phyloP scores from a whole-genome alignment of 2,329 filamentous ascomycete genomes.

The Dendryphion nanum region DNA sequence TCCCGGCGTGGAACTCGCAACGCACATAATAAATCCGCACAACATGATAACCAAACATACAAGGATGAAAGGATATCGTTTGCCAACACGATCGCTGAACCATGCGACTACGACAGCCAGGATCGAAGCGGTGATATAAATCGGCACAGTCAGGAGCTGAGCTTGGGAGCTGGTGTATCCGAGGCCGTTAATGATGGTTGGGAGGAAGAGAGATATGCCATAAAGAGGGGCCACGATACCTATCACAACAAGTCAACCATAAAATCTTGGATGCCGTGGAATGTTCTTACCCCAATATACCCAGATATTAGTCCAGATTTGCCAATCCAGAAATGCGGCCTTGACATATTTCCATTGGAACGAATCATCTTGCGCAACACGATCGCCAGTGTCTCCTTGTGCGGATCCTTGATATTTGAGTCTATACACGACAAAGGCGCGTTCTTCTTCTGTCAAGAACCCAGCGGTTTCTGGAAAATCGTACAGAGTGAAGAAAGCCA shows the following conservation, averaged over 20 bases:
- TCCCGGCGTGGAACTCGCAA: slow-evolving; percentile 30
- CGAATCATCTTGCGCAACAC: slow-evolving; percentile 65
- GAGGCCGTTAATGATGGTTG: slow-evolving; percentile 48
- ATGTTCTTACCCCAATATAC: slow-evolving; percentile 61
- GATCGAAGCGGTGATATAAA: slow-evolving; percentile 41
- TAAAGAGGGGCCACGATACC: slow-evolving; percentile 40
- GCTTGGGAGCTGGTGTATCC: slow-evolving; percentile 40
- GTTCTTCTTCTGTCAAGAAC: slow-evolving; percentile 54
- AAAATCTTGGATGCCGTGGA: slow-evolving; percentile 37
- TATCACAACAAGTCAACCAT: slow-evolving; percentile 9
- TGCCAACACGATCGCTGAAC: slow-evolving; percentile 29
- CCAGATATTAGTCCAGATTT: slow-evolving; percentile 52
- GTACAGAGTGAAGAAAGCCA: slow-evolving; percentile 56
- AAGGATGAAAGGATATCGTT: slow-evolving; percentile 36
- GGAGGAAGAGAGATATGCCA: slow-evolving; percentile 40
- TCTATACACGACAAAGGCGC: slow-evolving; percentile 59
- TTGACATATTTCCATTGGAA: slow-evolving; percentile 62
- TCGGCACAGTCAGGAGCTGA: slow-evolving; percentile 44
- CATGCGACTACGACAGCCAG: slow-evolving; percentile 34
- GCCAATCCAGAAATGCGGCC: slow-evolving; percentile 47
- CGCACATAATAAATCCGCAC: slow-evolving; percentile 39
- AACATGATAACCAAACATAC: slow-evolving; percentile 31
- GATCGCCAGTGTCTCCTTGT: slow-evolving; percentile 59
- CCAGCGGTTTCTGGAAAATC: slow-evolving; percentile 62
- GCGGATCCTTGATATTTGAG: slow-evolving; percentile 49